Evolutionary conservation across 495 filamentous ascomycete species (phyloP), one percentile per base, ranked within the genome.

Genomic region (Penicillium silybi): DNA sequence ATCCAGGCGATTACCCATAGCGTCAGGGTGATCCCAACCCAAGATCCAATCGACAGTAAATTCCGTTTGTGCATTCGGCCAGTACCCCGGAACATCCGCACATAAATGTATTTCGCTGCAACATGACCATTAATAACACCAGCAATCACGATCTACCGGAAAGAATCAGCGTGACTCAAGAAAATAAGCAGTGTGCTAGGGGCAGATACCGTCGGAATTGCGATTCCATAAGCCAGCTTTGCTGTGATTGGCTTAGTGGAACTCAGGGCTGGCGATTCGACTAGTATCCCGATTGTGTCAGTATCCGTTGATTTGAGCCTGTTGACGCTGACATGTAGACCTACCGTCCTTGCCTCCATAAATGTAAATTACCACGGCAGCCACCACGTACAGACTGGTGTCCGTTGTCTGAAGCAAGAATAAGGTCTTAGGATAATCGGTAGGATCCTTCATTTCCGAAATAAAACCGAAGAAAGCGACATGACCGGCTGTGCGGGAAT

Each of bases 381-480:
- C 80, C 27, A 86, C 40, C 18, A 81, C 83, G 64, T 91, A 90
- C 35, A 89, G 73, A 52, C 80, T 52, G 37, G 81, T 84, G 57
- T 86, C 83, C 32, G 77, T 77, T 39, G 76, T 41, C 27, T 85
- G 83, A 4, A 86, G 78, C 20, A 79, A 51, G 29, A 71, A 71
- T 38, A 88, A 77, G 2, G 85, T 75, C 64, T 84, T 85, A n/a
- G 71, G 70, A 51, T 77, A 86, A 54, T 85, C 78, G n/a, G 63
- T 57, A 2, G 83, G 81, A 0, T 79, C 77, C 56, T 80, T 77
- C 70, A 89, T 79, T 62, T 90, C 86, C 41, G 81, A 80, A 62
- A 86, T 85, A 60, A 90, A 82, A 40, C 72, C 78, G 70, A 89
- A 86, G 63, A 87, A 83, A 60, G 84, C 77, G 58, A 85, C 70